Evolutionary conservation across 1,139 yeast species (phyloP), one percentile per base, ranked within the genome.

Genomic region (Hyphopichia pseudoburtonii): DNA sequence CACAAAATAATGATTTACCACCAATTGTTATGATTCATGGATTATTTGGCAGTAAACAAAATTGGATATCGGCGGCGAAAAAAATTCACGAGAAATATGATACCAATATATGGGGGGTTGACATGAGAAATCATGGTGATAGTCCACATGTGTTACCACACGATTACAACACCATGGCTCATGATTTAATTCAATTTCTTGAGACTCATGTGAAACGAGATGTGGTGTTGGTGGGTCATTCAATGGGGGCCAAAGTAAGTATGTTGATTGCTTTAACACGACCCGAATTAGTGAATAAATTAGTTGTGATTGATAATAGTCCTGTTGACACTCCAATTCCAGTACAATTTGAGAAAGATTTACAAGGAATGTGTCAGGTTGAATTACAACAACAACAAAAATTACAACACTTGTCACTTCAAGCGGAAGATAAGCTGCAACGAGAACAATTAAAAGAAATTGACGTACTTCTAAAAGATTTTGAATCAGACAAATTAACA

Each of bases 201-300:
- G 44, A 54, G 14, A 48, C 51, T 17, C 54, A 59, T 12, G 39
- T 3, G 29, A 10, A 16, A 21, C 7, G 10, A 7, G 23, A 10
- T 7, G 23, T 10, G 7, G 57, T 66, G 10, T 42, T 75, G 18
- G 64, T 70, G 8, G 82, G 82, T 0, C 79, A 76, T 47, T 73
- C 77, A 18, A 65, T 76, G 68, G 82, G 82, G 0, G 80, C 79
- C 6, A 76, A 76, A 42, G 69, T 70, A 5, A 69, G 77, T 5
- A 74, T 76, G 79, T 40, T 71, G 37, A 64, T 69, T 3, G 61
- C 70, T 4, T 53, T 76, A 30, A 47, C 55, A 32, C 48, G 55
- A 33, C 78, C 79, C 1, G 64, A 64, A 4, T 40, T 63, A 33
- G 58, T 74, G 6, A 49, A 56, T 16, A 58, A 66, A 31, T 57